These are phyloP conservation scores for Limonomyces culmigenus DNA, from an alignment of 1,284 basidiomycete species.

Conservation along the genomic window DNA sequence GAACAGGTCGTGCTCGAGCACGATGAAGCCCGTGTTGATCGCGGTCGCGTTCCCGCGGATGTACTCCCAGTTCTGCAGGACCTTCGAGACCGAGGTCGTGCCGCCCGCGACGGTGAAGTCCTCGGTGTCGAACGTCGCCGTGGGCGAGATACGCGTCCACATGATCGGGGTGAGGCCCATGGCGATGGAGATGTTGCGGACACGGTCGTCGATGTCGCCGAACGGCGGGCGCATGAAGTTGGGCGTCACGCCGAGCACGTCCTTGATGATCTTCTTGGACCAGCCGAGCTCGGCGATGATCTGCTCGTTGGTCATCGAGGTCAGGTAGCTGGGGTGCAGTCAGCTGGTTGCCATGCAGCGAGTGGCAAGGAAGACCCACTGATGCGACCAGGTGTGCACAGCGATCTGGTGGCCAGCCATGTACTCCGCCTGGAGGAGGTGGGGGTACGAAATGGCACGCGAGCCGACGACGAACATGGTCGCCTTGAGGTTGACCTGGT, in stretches of 20 bases:
- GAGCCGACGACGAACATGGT: slow-evolving; percentile 86
- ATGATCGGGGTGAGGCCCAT: slow-evolving; percentile 54
- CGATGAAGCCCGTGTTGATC: slow-evolving; percentile 45
- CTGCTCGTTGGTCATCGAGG: slow-evolving; percentile 49
- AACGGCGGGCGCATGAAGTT: slow-evolving; percentile 49
- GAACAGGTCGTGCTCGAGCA: slow-evolving; percentile 63
- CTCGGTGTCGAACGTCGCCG: slow-evolving; percentile 45
- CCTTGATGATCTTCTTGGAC: slow-evolving; percentile 73
- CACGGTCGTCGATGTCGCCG: slow-evolving; percentile 65
- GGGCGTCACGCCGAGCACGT: slow-evolving; percentile 56
- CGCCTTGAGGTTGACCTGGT: slow-evolving; percentile 50
- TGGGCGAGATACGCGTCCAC: slow-evolving; percentile 46
- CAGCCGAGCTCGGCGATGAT: slow-evolving; percentile 83
- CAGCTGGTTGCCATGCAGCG: no score
- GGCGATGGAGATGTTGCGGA: slow-evolving; percentile 57
- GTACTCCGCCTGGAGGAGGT: slow-evolving; percentile 55
- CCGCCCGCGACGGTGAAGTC: slow-evolving; percentile 69
- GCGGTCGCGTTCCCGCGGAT: slow-evolving; percentile 36
- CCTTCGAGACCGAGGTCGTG: slow-evolving; percentile 33
- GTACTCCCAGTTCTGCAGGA: slow-evolving; percentile 45
- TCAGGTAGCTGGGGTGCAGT: neutral
- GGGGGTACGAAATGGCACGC: slow-evolving; percentile 43
- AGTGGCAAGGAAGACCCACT: slow-evolving; percentile 44
- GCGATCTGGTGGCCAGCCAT: slow-evolving; percentile 54
- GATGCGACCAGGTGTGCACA: slow-evolving; percentile 57